These are phyloP conservation scores for Colletotrichum spaethianum DNA, from an alignment of 2,329 filamentous ascomycete species.

Conservation along the genomic window DNA sequence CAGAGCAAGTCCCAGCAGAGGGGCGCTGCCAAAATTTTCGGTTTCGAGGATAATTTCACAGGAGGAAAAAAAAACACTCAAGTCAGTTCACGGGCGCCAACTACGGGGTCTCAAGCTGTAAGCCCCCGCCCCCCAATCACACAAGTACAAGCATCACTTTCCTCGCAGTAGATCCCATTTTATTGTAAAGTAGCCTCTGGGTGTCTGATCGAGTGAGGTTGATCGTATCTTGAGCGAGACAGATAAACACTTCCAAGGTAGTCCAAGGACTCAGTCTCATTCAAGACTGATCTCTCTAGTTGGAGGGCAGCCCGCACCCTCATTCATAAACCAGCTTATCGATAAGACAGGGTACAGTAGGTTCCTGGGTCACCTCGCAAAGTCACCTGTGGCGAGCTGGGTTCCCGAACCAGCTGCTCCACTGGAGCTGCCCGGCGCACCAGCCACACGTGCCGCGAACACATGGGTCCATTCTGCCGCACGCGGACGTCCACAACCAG, in stretches of 20 bases:
- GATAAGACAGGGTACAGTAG: neutral
- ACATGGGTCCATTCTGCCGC: conserved; percentile 1
- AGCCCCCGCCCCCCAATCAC: conserved; percentile 2
- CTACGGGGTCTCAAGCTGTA: neutral
- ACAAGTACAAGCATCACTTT: neutral
- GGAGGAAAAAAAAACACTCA: neutral
- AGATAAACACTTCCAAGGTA: neutral
- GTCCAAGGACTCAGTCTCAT: neutral
- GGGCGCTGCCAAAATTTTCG: neutral
- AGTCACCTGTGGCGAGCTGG: neutral
- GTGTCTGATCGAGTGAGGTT: neutral
- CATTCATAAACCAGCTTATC: neutral
- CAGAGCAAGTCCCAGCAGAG: neutral
- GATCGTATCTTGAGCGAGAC: neutral
- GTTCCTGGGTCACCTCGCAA: neutral
- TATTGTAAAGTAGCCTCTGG: neutral
- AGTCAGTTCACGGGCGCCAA: neutral
- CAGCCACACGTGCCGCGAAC: conserved; percentile 31
- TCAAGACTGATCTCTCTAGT: neutral
- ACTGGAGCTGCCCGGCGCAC: neutral
- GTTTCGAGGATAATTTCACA: neutral
- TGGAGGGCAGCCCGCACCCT: neutral
- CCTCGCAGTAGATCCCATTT: neutral
- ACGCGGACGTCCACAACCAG: neutral
- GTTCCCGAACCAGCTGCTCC: conserved; percentile 4